Evolutionary conservation across 148 eudicot genomes (phyloP), one percentile per base, ranked within the genome.

Genomic region (Rhododendron griersonianum): DNA sequence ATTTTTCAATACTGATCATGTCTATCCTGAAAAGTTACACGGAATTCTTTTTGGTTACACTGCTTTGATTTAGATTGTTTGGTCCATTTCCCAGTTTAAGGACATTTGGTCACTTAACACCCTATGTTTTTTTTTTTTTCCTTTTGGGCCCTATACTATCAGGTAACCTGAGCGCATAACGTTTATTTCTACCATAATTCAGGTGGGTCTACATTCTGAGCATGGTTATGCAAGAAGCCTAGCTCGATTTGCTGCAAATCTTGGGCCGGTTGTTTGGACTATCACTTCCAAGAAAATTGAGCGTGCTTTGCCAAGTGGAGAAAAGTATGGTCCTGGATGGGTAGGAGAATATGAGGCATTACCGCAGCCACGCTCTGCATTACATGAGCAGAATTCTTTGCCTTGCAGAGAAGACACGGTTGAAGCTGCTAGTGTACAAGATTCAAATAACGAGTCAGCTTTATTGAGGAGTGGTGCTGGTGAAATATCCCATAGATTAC

Each of bases 211-310:
- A 10, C 89, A 89, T 37, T 81, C 87, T 5, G 95, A 94, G 82
- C 92, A 92, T 87, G 88, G 91, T 78, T 96, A 96, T 87, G 95
- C 99, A 25, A 92, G 96, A 92, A 96, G 99, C 91, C 89, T 96
- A 3, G 93, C 99, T 59, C 90, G 90, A 67, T 96, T 91, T 91
- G 97, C 96, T 61, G 92, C 87, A 82, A 85, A 91, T 76, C 98
- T 96, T 69, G 99, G 99, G 82, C 99, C 99, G 8, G 88, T 78
- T 11, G 96, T 84, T n/a, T 95, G 99, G 99, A 91, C 90, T 81
- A 83, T 94, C 30, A 97, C 93, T 16, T 91, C 95, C 5, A 91
- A 87, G 86, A 96, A 92, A 78, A 84, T 95, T 10, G 90, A 88
- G 84, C 84, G 86, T 69, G 90, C 87, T 78, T 86, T 95, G 90